Base-by-base conservation (phyloP, 768 basidiomycete species). In the Suillus subaureus region DNA sequence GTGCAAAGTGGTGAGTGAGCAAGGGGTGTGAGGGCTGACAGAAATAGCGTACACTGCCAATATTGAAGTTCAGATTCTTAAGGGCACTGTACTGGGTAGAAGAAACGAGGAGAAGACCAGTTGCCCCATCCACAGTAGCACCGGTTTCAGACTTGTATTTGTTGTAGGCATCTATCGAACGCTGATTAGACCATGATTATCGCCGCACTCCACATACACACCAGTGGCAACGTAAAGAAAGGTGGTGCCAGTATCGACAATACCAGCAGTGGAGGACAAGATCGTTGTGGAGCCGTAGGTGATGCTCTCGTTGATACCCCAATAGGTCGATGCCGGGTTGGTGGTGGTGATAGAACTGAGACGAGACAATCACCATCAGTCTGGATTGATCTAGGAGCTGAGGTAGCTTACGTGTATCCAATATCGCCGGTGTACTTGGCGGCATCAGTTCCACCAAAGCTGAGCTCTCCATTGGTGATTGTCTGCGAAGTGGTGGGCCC, bases 171-270 rank as follows among this genome's bases (percentile, higher is more conserved):
- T 78, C 75, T 73, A 33, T 18, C 21, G n/a, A 11, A 39, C 11
- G 47, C 0, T 8, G 49, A 1, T 70, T 42, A 70, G 64, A 8
- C 6, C 3, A 31, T 21, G 6, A 21, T n/a, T 2, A 37, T 31
- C 18, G 3, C 26, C 13, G 40, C 37, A 60, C 23, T 60, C 40
- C 21, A n/a, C 61, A 18, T 26, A 67, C 74, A 70, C 43, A 75
- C 75, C 78, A n/a, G 81, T 76, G 28, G 85, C 81, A 56, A 87
- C 67, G 55, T 83, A 77, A 60, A 87, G 71, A 66, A 85, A 74
- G n/a, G 85, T 86, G 16, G 84, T 86, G 18, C 84, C 85, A 26
- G 87, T 88, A 69, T 88, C 87, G 52, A 89, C 84, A 65, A 89
- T 85, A 65, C 87, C 88, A 47, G 84, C 82, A 45, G 81, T 82